phyloP scores from a whole-genome alignment of 2,329 filamentous ascomycete species.

The Metarhizium album region DNA sequence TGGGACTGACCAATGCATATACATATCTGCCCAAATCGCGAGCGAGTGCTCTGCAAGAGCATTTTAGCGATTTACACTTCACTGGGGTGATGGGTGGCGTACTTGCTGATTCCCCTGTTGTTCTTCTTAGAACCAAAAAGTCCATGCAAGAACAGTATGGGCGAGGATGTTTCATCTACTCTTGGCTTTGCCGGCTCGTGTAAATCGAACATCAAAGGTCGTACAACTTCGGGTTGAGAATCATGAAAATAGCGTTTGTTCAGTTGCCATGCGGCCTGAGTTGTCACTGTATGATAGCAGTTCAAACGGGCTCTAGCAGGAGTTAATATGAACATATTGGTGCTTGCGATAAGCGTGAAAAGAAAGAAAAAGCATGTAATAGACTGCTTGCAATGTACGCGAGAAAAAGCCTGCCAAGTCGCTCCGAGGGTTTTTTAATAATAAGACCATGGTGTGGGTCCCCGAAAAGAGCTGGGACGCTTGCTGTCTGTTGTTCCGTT shows the following conservation, averaged over 20 bases:
- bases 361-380: too few relatives aligned
- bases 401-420: too few relatives aligned
- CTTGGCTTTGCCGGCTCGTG: slow-evolving; percentile 43
- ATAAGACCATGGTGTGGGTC: too few relatives aligned
- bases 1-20: slow-evolving; percentile 59
- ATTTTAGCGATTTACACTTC: background rate
- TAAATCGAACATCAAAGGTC: slow-evolving; percentile 51
- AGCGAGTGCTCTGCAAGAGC: slow-evolving; percentile 54
- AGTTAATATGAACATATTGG: background rate
- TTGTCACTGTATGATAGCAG: background rate
- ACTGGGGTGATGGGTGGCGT: slow-evolving; percentile 24
- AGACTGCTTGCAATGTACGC: too few relatives aligned
- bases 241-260: background rate
- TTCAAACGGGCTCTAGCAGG: background rate
- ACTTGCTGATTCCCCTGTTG: slow-evolving; percentile 92
- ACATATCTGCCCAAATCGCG: slow-evolving; percentile 70
- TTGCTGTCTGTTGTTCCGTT: too few relatives aligned
- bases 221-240: slow-evolving; percentile 7
- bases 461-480: too few relatives aligned
- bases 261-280: background rate
- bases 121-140: slow-evolving; percentile 94
- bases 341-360: background rate
- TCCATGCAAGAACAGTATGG: slow-evolving; percentile 84
- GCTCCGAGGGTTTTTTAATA: too few relatives aligned
- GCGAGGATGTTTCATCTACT: slow-evolving; percentile 33